Percentiles rank a stretch among this genome's conserved stretches.
phyloP scores from a whole-genome alignment of 148 eudicot species.

The Vaccinium corymbosum region DNA sequence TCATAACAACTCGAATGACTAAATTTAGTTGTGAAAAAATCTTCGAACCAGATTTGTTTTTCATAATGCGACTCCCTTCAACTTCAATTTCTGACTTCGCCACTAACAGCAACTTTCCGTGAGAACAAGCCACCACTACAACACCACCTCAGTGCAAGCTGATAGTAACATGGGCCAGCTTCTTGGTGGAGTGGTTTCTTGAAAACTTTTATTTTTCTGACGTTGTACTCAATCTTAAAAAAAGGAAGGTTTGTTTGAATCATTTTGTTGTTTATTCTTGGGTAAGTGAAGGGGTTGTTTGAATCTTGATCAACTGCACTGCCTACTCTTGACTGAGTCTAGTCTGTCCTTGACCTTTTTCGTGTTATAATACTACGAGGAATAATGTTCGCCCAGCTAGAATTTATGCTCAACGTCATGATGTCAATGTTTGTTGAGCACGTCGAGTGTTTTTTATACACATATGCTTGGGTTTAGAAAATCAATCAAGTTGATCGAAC shows the following conservation, averaged over 20 bases:
- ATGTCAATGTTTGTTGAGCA: no score
- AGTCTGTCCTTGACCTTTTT: neutral
- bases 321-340: neutral
- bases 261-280: neutral
- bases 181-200: neutral
- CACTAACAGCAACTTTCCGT: no score
- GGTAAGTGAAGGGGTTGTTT: neutral
- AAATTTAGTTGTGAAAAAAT: no score
- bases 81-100: no score
- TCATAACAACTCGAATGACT: no score
- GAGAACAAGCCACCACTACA: no score
- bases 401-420: neutral
- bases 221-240: neutral
- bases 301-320: slow-evolving; percentile 2
- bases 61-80: no score
- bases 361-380: neutral
- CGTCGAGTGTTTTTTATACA: no score
- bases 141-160: no score
- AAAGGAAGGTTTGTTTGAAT: neutral
- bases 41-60: no score
- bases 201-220: neutral
- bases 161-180: neutral
- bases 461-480: no score
- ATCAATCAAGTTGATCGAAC: no score
- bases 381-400: neutral